phyloP scores from a whole-genome alignment of 129 eudicot species.

The Oenanthe sinensis region DNA sequence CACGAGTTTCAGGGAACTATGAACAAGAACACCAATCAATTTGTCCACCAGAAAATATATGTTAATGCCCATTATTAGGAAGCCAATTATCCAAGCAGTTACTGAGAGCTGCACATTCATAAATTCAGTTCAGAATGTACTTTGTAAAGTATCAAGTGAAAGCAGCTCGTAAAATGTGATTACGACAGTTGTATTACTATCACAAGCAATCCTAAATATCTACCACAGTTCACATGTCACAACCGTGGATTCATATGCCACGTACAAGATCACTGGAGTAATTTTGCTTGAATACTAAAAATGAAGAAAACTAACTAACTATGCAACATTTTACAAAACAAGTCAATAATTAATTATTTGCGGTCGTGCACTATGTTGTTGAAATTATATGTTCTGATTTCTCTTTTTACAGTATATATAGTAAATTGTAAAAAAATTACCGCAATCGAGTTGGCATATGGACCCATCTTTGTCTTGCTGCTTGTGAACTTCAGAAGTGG shows the following conservation, averaged over 20 bases:
- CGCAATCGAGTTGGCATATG: constrained; percentile 56
- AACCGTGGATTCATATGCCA: neutral
- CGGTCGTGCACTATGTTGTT: neutral
- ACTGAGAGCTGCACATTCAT: constrained; percentile 53
- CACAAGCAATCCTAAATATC: neutral
- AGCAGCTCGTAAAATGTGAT: neutral
- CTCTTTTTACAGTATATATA: neutral
- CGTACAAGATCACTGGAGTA: neutral
- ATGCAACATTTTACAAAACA: neutral
- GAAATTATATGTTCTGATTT: neutral
- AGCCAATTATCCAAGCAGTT: constrained; percentile 77
- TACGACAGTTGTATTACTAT: neutral
- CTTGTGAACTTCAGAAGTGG: constrained; percentile 99
- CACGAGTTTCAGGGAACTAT: constrained; percentile 42
- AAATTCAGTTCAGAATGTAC: neutral
- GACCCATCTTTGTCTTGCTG: constrained; percentile 90
- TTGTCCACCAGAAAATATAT: constrained; percentile 65
- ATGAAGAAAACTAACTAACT: neutral
- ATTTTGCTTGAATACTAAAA: neutral
- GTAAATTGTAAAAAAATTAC: constrained; percentile 24
- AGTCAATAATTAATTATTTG: neutral
- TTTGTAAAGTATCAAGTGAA: neutral
- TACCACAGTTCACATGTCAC: neutral
- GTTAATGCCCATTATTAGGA: constrained; percentile 82
- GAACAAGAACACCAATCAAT: constrained; percentile 50